Evolutionary conservation across 2,329 filamentous ascomycete species (phyloP).

Genomic region (Metarhizium brunneum): DNA sequence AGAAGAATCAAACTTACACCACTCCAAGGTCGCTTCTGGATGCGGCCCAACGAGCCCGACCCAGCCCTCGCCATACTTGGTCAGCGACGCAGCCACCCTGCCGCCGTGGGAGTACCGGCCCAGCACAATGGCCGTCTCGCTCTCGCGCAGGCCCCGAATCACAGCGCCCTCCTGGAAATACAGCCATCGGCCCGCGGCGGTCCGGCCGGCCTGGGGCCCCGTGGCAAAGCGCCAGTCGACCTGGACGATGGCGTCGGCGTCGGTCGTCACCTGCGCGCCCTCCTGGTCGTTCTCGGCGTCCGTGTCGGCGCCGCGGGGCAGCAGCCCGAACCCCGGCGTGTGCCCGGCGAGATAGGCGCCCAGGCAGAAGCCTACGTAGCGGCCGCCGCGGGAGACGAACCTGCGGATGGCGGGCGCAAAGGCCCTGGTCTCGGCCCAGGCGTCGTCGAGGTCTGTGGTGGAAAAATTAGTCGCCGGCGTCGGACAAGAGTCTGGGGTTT

Average conservation of each 20-base stretch:
- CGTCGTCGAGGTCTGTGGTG: conserved; percentile 11
- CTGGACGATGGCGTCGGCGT: conserved; percentile 13
- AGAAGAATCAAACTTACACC: conserved; percentile 14
- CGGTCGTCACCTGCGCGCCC: conserved; percentile 12
- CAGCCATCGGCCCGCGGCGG: conserved; percentile 12
- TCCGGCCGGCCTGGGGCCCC: conserved; percentile 9
- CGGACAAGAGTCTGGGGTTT: too few species aligned
- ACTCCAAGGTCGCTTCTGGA: conserved; percentile 15
- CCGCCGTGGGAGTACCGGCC: conserved; percentile 14
- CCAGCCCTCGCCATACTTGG: conserved; percentile 14
- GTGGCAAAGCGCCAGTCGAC: conserved; percentile 16
- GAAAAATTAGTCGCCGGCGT: too few species aligned
- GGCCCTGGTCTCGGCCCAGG: conserved; percentile 11
- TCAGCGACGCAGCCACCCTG: conserved; percentile 15
- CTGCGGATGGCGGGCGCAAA: conserved; percentile 9
- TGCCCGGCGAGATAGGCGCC: conserved; percentile 18
- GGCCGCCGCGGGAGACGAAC: conserved; percentile 15
- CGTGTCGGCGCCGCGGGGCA: conserved; percentile 9
- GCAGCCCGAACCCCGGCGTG: conserved; percentile 12
- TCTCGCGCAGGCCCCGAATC: conserved; percentile 11
- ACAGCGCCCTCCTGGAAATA: conserved; percentile 18
- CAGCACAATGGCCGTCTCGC: conserved; percentile 9
- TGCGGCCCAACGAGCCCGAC: conserved; percentile 18
- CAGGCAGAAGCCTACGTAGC: conserved; percentile 19
- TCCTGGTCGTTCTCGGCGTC: conserved; percentile 9